Percentiles rank a stretch among this genome's conserved stretches.
These are phyloP conservation scores for Lojkania enalia DNA, from an alignment of 2,329 filamentous ascomycete genomes.

Conservation along the genomic window DNA sequence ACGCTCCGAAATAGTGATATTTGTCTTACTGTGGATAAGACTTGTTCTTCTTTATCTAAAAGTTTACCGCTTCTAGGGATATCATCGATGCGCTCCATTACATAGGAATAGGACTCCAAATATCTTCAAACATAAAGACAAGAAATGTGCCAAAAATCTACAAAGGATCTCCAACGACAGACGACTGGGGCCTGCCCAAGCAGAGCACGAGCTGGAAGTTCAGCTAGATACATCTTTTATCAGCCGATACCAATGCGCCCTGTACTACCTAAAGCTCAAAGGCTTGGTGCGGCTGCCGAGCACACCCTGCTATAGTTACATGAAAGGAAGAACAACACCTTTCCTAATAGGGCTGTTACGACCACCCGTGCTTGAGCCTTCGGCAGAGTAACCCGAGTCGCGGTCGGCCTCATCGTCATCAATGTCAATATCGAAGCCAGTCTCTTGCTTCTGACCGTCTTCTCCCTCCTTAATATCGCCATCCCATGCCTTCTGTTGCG, in stretches of 20 bases:
- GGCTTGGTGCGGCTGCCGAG: neutral
- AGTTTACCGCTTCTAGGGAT: slow-evolving; percentile 1
- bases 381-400: slow-evolving; percentile 47
- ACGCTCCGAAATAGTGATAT: too few relatives aligned
- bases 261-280: too few relatives aligned
- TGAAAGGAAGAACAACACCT: slow-evolving; percentile 38
- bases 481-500: slow-evolving; percentile 85
- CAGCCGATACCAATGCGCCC: too few relatives aligned
- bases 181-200: slow-evolving; percentile 38
- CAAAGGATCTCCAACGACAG: neutral
- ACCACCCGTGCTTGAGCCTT: slow-evolving; percentile 41
- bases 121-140: neutral
- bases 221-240: too few relatives aligned
- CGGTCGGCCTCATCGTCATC: slow-evolving; percentile 66
- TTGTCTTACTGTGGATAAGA: too few relatives aligned
- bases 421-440: slow-evolving; percentile 89
- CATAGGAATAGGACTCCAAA: neutral
- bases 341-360: slow-evolving; percentile 40
- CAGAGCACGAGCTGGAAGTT: too few relatives aligned
- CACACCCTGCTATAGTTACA: too few relatives aligned
- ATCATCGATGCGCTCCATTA: neutral
- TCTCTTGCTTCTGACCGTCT: slow-evolving; percentile 54
- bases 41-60: neutral
- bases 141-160: neutral
- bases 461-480: slow-evolving; percentile 51